Conservation (phyloP, 75 land plant species). For the Pinus tabuliformis region DNA sequence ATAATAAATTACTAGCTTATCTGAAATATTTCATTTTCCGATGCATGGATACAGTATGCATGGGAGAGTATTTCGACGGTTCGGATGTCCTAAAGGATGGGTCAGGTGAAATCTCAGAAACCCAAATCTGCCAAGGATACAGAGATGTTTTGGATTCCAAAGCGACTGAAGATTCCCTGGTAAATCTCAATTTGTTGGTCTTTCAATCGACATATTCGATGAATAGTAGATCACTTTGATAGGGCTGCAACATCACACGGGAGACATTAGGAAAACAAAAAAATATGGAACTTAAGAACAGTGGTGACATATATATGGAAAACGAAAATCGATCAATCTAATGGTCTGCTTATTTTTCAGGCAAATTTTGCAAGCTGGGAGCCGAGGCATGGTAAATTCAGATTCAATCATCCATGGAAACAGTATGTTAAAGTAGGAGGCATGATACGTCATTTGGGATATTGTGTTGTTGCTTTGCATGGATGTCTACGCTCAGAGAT, state of each 20-base stretch:
- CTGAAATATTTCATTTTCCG: too few species aligned
- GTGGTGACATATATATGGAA: too few species aligned
- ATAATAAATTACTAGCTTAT: too few species aligned
- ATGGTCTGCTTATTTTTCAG: constrained; percentile 15
- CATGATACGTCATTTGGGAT: constrained; percentile 54
- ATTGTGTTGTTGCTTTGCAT: constrained; percentile 41
- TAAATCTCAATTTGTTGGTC: constrained; percentile 1
- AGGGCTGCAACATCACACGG: too few species aligned
- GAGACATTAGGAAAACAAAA: too few species aligned
- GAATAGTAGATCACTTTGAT: too few species aligned
- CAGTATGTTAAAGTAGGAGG: constrained; percentile 55
- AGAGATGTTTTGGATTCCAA: constrained; percentile 42
- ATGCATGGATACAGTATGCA: too few species aligned
- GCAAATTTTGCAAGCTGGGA: constrained; percentile 78
- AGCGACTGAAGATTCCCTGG: constrained; percentile 49
- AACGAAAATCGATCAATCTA: too few species aligned
- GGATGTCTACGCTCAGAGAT: constrained; percentile 42
- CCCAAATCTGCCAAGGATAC: constrained; percentile 21
- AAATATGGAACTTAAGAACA: too few species aligned
- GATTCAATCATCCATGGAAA: constrained; percentile 56
- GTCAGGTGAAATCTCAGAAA: neutral
- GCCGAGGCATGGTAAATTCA: constrained; percentile 70
- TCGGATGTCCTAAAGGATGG: constrained; percentile 9
- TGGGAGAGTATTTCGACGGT: too few species aligned
- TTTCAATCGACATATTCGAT: too few species aligned